These are phyloP conservation scores for Entomortierella lignicola DNA, from an alignment of 192 early-diverging fungal genomes.

Conservation along the genomic window DNA sequence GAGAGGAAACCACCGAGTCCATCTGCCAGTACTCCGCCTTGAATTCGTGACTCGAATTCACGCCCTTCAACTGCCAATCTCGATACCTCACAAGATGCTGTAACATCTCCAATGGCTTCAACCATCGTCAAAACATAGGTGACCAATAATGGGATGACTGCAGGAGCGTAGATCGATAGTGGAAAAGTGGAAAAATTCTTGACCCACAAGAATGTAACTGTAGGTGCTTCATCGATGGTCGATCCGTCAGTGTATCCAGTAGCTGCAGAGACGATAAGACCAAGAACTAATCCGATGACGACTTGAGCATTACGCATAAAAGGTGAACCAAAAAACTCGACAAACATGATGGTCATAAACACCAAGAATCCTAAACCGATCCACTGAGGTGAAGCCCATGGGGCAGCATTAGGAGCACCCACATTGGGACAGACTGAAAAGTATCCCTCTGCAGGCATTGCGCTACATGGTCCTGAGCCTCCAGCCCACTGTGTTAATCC, in stretches of 20 bases:
- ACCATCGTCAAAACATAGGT: conserved; percentile 59
- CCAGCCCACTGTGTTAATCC: conserved; percentile 66
- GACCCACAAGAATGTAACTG: conserved; percentile 66
- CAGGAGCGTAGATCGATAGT: conserved; percentile 61
- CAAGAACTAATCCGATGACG: conserved; percentile 61
- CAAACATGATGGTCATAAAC: conserved; percentile 63
- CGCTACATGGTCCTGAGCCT: conserved; percentile 60
- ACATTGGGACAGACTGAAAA: conserved; percentile 61
- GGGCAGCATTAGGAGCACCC: conserved; percentile 59
- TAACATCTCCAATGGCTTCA: conserved; percentile 65
- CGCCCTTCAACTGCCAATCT: conserved; percentile 62
- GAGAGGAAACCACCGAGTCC: conserved; percentile 62
- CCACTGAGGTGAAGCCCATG: conserved; percentile 63
- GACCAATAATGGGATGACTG: conserved; percentile 59
- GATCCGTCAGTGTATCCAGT: conserved; percentile 60
- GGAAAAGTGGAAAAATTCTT: conserved; percentile 63
- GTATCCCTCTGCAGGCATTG: conserved; percentile 61
- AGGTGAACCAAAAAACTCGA: conserved; percentile 64
- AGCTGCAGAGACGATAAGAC: conserved; percentile 63
- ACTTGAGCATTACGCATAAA: conserved; percentile 67
- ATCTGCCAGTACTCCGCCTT: conserved; percentile 68
- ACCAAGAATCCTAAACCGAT: conserved; percentile 63
- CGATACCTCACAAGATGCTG: conserved; percentile 66
- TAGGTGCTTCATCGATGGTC: conserved; percentile 55
- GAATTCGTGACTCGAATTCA: conserved; percentile 61